Conservation (phyloP, 495 filamentous ascomycete species). For the Podospora anserina region DNA sequence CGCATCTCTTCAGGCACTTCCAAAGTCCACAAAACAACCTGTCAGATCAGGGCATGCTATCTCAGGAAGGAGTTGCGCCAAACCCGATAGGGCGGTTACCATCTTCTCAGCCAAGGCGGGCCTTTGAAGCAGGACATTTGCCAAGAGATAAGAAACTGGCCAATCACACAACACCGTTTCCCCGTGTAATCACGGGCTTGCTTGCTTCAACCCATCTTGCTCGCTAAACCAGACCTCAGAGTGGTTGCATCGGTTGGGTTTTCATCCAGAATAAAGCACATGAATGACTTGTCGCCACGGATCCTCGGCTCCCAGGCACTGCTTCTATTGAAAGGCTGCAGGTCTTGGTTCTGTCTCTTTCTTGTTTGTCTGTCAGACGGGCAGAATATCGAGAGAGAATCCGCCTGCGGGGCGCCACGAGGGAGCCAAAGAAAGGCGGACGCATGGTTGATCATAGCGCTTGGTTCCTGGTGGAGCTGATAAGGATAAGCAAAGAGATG, state of each 20-base stretch:
- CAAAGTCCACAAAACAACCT: background rate
- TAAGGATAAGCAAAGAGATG: background rate
- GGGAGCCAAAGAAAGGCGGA: background rate
- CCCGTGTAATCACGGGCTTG: background rate
- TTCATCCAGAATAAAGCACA: background rate
- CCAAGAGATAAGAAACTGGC: slow-evolving; percentile 8
- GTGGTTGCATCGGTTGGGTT: background rate
- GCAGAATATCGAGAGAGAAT: background rate
- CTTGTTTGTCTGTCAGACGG: background rate
- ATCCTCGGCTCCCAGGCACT: background rate
- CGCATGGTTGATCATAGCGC: background rate
- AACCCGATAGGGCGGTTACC: slow-evolving; percentile 1
- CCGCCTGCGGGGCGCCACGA: background rate
- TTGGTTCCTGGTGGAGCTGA: background rate
- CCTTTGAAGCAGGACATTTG: background rate
- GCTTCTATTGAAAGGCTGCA: slow-evolving; percentile 6
- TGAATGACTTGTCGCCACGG: background rate
- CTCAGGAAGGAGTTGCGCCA: background rate
- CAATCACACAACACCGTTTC: background rate
- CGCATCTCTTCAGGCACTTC: background rate
- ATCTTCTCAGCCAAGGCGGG: background rate
- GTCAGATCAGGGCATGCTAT: background rate
- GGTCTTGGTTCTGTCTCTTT: background rate
- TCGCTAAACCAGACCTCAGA: background rate
- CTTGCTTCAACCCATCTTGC: background rate